phyloP scores from a whole-genome alignment of 306 rosid species.

The Casuarina glauca region DNA sequence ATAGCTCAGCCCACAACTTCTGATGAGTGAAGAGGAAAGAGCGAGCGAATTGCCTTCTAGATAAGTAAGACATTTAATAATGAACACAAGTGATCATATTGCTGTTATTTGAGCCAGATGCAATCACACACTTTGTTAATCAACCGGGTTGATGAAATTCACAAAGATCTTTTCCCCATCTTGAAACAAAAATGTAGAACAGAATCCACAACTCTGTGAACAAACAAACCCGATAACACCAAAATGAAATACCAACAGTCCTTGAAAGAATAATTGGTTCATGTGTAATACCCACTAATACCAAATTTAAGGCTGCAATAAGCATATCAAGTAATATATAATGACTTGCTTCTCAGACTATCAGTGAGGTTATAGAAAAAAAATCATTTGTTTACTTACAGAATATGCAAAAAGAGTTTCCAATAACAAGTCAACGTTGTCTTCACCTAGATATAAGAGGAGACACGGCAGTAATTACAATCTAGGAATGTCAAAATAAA shows the following conservation, averaged over 20 bases:
- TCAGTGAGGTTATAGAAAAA: conserved; percentile 9
- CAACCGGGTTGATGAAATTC: neutral
- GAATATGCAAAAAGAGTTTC: conserved; percentile 62
- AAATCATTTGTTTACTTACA: conserved; percentile 48
- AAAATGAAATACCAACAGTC: neutral
- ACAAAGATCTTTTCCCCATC: neutral
- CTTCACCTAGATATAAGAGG: conserved; percentile 64
- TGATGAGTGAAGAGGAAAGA: neutral
- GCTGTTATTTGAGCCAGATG: neutral
- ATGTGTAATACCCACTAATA: neutral
- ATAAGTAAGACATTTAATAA: neutral
- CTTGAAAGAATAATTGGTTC: neutral
- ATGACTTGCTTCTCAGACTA: neutral
- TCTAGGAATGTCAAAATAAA: neutral
- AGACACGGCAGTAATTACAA: conserved; percentile 11
- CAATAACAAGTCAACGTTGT: conserved; percentile 61
- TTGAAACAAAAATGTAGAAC: neutral
- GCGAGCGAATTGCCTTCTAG: conserved; percentile 11
- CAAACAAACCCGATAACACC: neutral
- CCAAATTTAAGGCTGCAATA: neutral
- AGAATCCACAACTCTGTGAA: neutral
- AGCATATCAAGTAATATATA: neutral
- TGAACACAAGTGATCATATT: neutral
- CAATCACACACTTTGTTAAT: conserved; percentile 12
- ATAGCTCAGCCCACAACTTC: conserved; percentile 4